These are phyloP conservation scores for Physcia stellaris DNA, from an alignment of 495 filamentous ascomycete species.

Conservation along the genomic window DNA sequence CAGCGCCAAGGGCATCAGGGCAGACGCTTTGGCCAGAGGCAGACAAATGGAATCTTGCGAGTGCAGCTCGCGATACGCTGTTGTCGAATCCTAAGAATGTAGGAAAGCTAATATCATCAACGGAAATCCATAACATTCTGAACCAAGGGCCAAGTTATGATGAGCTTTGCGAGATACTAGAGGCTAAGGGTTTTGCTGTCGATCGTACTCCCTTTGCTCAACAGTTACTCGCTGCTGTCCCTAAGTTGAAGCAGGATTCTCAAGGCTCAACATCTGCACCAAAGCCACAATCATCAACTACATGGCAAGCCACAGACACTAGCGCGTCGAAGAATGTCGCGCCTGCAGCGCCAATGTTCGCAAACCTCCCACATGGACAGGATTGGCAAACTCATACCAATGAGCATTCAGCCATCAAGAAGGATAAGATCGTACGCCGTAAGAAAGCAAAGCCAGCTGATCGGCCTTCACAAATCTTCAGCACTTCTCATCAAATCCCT, in stretches of 20 bases:
- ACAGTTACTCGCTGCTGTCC: slow-evolving; percentile 28
- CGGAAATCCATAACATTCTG: slow-evolving; percentile 26
- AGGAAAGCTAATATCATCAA: slow-evolving; percentile 16
- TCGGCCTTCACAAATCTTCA: too few species aligned
- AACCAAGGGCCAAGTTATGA: slow-evolving; percentile 34
- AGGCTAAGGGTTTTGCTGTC: slow-evolving; percentile 27
- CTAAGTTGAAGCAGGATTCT: slow-evolving; percentile 23
- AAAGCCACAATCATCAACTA: background rate
- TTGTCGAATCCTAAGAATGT: slow-evolving; percentile 14
- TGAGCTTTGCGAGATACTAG: slow-evolving; percentile 35
- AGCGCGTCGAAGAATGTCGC: too few species aligned
- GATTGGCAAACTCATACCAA: too few species aligned
- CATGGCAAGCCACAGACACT: too few species aligned
- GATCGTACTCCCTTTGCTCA: slow-evolving; percentile 32
- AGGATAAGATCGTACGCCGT: too few species aligned
- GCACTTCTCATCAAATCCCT: too few species aligned
- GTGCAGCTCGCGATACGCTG: slow-evolving; percentile 19
- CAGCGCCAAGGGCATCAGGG: background rate
- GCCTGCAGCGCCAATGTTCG: too few species aligned
- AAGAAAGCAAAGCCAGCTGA: too few species aligned
- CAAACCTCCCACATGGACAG: too few species aligned
- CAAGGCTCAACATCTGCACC: too few species aligned
- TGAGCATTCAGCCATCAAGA: too few species aligned
- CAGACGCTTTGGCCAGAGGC: slow-evolving; percentile 21
- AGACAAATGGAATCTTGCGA: slow-evolving; percentile 20